A percentile compares a stretch with the other conserved stretches of the same genome.
Conservation (phyloP, 371 early-diverging fungal species). For the Rhizopus delemar region DNA sequence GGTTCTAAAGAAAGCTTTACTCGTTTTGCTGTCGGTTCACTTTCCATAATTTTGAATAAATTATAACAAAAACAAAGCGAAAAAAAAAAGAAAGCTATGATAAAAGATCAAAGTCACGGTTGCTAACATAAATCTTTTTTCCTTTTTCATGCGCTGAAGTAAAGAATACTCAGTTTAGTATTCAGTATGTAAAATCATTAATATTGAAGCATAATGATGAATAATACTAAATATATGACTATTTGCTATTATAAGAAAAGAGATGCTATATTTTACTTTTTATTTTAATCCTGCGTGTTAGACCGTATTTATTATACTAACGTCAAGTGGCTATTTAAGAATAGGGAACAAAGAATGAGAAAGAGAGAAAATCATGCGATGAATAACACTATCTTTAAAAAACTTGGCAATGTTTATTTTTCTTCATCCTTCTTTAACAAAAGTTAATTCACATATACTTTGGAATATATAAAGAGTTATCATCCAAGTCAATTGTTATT, state of each 20-base stretch:
- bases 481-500: too few relatives aligned
- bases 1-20: conserved; percentile 60
- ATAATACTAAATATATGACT: too few relatives aligned
- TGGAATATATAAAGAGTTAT: too few relatives aligned
- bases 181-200: too few relatives aligned
- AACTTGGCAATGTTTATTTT: background rate
- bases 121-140: background rate
- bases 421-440: background rate
- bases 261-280: too few relatives aligned
- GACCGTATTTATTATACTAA: too few relatives aligned
- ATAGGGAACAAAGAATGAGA: background rate
- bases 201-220: too few relatives aligned
- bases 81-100: background rate
- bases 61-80: background rate
- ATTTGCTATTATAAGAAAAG: too few relatives aligned
- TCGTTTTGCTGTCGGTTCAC: conserved; percentile 40
- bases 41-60: conserved; percentile 18
- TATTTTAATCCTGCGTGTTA: too few relatives aligned
- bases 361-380: conserved; percentile 1
- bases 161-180: too few relatives aligned
- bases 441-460: background rate
- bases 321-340: too few relatives aligned
- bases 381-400: background rate
- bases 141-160: background rate
- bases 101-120: background rate